Evolutionary conservation across 2,329 filamentous ascomycete species (phyloP), one percentile per base, ranked within the genome.

Genomic region (Rasamsonia emersonii): DNA sequence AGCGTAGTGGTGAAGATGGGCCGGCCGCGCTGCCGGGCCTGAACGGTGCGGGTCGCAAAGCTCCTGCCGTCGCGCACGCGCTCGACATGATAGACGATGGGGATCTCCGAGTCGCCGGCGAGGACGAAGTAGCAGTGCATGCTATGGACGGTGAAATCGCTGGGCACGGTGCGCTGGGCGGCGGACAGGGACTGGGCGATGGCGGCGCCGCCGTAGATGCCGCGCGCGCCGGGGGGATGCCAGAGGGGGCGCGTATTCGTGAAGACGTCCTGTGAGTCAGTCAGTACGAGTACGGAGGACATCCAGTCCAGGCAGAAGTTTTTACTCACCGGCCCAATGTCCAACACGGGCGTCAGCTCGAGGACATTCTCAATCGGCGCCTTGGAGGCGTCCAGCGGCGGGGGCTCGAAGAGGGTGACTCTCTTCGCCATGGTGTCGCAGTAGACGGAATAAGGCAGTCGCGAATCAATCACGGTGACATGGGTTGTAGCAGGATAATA

Each of bases 61-160:
- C 82, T 88, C 38, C 81, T 78, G 6, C 91, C 91, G 54, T 93
- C 86, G 34, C 91, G 80, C 28, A 98, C 86, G 32, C 84, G 76
- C 65, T 96, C 91, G 28, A 98, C 91, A 54, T 95, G 85, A 65
- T 94, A 96, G 40, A 95, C 71, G 44, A 96, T 82, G 18, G 91
- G 89, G 11, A 91, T 80, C 38, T 82, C 76, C 9, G 77, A 71
- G 51, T 89, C 83, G 17, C 91, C 91, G 4, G 89, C 88, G 2
- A 96, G 77, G 19, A 98, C 79, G 59, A 98, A 98, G 68, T 96
- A 98, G 73, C 91, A 96, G 71, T 98, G 91, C 82, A 93, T 95
- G 53, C 82, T 89, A 68, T 98, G 91, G 30, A 91, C 77, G 38
- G 79, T 74, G 61, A 94, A 95, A 54, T 83, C 70, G 20, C 56